A percentile compares a stretch with the other conserved stretches of the same genome.
Evolutionary conservation across 176 grass and related monocot genomes (phyloP).

Genomic region (Musa troglodytarum): DNA sequence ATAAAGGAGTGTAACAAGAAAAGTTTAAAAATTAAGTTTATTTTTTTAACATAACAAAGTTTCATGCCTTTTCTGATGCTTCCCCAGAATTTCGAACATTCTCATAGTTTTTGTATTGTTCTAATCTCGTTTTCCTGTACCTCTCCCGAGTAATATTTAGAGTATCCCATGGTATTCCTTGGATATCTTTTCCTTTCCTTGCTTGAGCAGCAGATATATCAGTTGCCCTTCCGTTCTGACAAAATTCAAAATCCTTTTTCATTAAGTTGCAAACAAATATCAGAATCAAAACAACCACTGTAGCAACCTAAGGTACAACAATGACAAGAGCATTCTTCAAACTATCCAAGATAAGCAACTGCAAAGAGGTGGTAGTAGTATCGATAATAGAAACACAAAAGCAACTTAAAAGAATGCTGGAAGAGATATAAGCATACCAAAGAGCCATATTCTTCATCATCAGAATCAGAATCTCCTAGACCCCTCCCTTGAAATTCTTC

Average conservation of each 20-base stretch:
- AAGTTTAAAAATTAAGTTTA: not conserved
- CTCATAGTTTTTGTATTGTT: slow-evolving; percentile 95
- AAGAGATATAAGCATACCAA: slow-evolving; percentile 31
- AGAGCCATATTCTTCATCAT: slow-evolving; percentile 48
- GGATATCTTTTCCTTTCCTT: slow-evolving; percentile 84
- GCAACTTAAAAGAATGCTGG: too few relatives aligned
- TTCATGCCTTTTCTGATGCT: slow-evolving; percentile 61
- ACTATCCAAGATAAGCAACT: not conserved
- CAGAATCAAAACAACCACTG: not conserved
- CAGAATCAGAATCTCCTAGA: slow-evolving; percentile 58
- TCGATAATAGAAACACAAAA: too few relatives aligned
- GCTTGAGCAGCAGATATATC: slow-evolving; percentile 70
- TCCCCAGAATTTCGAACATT: slow-evolving; percentile 69
- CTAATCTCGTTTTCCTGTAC: slow-evolving; percentile 81
- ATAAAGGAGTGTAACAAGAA: slow-evolving; percentile 17
- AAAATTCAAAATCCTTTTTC: slow-evolving; percentile 9
- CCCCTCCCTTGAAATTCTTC: slow-evolving; percentile 47
- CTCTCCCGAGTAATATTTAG: slow-evolving; percentile 62
- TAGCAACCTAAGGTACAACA: not conserved
- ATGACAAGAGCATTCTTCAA: not conserved
- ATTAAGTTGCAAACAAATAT: slow-evolving; percentile 16
- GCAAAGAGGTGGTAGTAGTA: not conserved
- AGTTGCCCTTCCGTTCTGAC: slow-evolving; percentile 48
- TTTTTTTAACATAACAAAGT: not conserved
- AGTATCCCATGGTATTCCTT: slow-evolving; percentile 85